Conservation (phyloP, 2,329 filamentous ascomycete genomes). For the Fusarium sp. region DNA sequence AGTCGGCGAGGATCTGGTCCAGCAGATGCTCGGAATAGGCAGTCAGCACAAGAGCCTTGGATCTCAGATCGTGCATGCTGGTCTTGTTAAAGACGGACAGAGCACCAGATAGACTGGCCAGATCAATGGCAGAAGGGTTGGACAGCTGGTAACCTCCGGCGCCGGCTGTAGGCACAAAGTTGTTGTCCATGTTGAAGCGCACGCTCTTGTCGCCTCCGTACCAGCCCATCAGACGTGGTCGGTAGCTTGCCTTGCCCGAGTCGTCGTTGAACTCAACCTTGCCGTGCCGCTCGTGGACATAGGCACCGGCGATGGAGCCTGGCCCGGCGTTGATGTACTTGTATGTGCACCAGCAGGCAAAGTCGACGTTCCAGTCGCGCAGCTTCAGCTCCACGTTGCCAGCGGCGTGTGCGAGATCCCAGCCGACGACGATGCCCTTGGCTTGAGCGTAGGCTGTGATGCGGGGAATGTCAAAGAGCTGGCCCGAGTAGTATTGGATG, state of each 20-base stretch:
- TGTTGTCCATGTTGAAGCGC: slow-evolving; percentile 85
- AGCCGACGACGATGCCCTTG: slow-evolving; percentile 79
- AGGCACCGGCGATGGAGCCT: slow-evolving; percentile 81
- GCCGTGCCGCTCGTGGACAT: slow-evolving; percentile 81
- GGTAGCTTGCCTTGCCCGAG: slow-evolving; percentile 59
- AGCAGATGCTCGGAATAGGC: slow-evolving; percentile 80
- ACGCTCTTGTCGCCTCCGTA: slow-evolving; percentile 83
- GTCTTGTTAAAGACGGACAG: slow-evolving; percentile 80
- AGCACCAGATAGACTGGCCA: slow-evolving; percentile 78
- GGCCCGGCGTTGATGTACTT: slow-evolving; percentile 93
- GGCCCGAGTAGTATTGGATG: slow-evolving; percentile 92
- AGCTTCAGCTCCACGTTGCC: slow-evolving; percentile 84
- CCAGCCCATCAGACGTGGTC: slow-evolving; percentile 81
- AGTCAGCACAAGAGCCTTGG: slow-evolving; percentile 78
- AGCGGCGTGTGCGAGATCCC: slow-evolving; percentile 88
- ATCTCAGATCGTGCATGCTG: slow-evolving; percentile 73
- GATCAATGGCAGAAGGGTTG: slow-evolving; percentile 82
- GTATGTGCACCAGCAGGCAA: slow-evolving; percentile 93
- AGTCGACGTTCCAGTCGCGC: slow-evolving; percentile 92
- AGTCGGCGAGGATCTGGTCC: slow-evolving; percentile 53
- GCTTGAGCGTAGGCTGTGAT: slow-evolving; percentile 83
- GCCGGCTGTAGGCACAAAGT: slow-evolving; percentile 79
- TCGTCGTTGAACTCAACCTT: slow-evolving; percentile 58
- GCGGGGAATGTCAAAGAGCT: slow-evolving; percentile 82
- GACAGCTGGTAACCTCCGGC: slow-evolving; percentile 86